Percentiles rank a stretch among this genome's conserved stretches.
These are phyloP conservation scores for Penicillium fuscoglaucum DNA, from an alignment of 2,329 filamentous ascomycete genomes.

Conservation along the genomic window DNA sequence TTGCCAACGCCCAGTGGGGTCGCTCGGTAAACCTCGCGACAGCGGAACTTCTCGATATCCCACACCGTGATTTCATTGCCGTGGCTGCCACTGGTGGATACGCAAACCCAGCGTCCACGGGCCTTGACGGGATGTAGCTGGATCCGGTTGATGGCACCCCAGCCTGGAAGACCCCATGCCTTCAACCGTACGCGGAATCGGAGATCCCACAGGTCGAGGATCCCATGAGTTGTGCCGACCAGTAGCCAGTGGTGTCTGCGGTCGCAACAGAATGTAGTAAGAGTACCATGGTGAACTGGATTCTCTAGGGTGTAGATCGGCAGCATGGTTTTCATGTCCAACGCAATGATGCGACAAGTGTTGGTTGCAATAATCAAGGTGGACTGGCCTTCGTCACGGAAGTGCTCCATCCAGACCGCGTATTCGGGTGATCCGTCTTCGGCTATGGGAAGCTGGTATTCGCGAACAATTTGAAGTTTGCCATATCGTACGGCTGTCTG, in stretches of 20 bases:
- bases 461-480: constrained; percentile 71
- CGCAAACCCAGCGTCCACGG: constrained; percentile 80
- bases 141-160: constrained; percentile 76
- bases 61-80: constrained; percentile 86
- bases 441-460: constrained; percentile 65
- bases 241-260: constrained; percentile 85
- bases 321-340: constrained; percentile 86
- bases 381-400: constrained; percentile 77
- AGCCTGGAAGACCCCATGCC: constrained; percentile 82
- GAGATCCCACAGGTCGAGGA: constrained; percentile 92
- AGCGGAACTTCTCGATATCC: constrained; percentile 89
- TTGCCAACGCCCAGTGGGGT: constrained; percentile 39
- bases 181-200: constrained; percentile 88
- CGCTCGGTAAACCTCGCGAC: constrained; percentile 80
- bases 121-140: constrained; percentile 75
- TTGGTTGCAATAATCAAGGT: constrained; percentile 84
- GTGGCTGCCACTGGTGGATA: constrained; percentile 81
- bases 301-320: constrained; percentile 79
- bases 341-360: constrained; percentile 74
- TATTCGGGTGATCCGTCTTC: constrained; percentile 60
- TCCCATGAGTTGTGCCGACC: constrained; percentile 86
- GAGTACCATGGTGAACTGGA: constrained; percentile 85
- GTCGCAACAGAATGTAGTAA: constrained; percentile 88
- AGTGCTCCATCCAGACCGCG: constrained; percentile 90
- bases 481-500: constrained; percentile 68